Base-by-base conservation (phyloP, 129 eudicot species). In the Smallanthus sonchifolius region DNA sequence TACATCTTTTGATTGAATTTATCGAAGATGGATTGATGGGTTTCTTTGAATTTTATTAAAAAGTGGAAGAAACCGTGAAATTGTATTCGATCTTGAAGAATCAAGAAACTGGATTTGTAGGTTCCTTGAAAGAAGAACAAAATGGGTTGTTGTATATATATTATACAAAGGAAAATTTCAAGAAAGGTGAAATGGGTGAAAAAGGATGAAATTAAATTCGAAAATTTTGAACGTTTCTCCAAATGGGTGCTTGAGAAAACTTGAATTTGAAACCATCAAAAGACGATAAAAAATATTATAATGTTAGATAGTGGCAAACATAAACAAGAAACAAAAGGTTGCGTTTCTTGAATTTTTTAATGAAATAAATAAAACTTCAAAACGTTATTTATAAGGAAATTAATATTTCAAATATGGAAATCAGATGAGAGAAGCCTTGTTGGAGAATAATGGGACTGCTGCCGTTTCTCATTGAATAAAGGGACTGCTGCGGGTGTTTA, bases 201-300 rank as follows among this genome's bases (percentile, higher is more conserved):
- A 48, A 10, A 7, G 37, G 30, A n/a, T 57, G 35, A 28, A 28
- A 57, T 67, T 16, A 39, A 70, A 69, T 49, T 54, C 40, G 44
- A 71, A 36, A 34, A 15, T 30, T 48, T 75, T 74, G 84, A 78
- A 81, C 59, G 76, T 81, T 85, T 81, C 83, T 70, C 84, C 84
- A 75, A 77, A 75, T 85, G 86, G 82, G 80, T 82, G 81, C 40
- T 78, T 62, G 61, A 66, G 77, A 75, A 67, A 77, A 67, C 15
- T 85, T 71, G 78, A 81, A 75, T 76, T 65, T 51, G 51, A 79
- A 79, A 75, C 63, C 56, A 69, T 55, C 19, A 45, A 60, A 44
- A 1, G 43, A 56, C 55, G 69, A 65, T 67, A 24, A 24, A 24
- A 24, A 24, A 24, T 24, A 24, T 24, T 24, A 24, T 60, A 36